These are phyloP conservation scores for Entrophospora sp. DNA, from an alignment of 192 early-diverging fungal species.

Conservation along the genomic window DNA sequence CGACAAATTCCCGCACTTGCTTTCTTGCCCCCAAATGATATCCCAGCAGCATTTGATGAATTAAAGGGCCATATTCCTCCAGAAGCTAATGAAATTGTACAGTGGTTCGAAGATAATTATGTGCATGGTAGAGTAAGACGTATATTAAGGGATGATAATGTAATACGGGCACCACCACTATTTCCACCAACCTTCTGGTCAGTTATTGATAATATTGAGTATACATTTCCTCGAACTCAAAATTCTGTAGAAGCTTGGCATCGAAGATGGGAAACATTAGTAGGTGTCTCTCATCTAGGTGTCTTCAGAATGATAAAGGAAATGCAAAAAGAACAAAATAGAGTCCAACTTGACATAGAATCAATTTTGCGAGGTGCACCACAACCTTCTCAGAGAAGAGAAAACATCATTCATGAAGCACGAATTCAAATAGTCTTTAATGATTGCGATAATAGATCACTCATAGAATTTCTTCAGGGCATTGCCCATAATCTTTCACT, in stretches of 20 bases:
- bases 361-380: not conserved
- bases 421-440: slow-evolving; percentile 8
- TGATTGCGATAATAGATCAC: not conserved
- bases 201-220: not conserved
- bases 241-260: not conserved
- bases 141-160: not conserved
- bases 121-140: not conserved
- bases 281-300: not conserved
- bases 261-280: not conserved
- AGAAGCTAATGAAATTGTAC: not conserved
- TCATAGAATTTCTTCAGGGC: not conserved
- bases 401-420: not conserved
- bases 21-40: not conserved
- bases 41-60: not conserved
- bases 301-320: too few relatives aligned
- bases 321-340: not conserved
- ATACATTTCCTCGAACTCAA: not conserved
- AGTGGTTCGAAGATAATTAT: slow-evolving; percentile 1
- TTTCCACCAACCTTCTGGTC: not conserved
- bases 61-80: not conserved
- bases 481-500: not conserved
- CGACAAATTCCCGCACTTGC: not conserved
- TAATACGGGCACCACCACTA: not conserved
- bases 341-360: not conserved
- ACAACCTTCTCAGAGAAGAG: not conserved